A percentile compares a stretch with the other conserved stretches of the same genome.
Evolutionary conservation across 176 grass and related monocot species (phyloP).

Genomic region (Elymus sibiricus): DNA sequence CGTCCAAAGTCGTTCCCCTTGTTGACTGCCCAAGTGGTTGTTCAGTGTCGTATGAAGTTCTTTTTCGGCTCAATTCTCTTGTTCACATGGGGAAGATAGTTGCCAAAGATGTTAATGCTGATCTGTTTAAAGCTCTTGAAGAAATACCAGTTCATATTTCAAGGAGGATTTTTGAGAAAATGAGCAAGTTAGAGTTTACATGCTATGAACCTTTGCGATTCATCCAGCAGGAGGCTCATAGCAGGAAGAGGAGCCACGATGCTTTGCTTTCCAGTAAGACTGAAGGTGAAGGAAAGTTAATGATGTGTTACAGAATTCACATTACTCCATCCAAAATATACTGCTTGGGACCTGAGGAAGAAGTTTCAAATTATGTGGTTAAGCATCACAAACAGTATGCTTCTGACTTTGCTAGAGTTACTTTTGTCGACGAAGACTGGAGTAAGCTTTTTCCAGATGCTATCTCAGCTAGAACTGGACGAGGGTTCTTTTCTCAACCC

Average conservation of each 20-base stretch:
- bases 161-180: conserved; percentile 72
- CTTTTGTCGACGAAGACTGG: conserved; percentile 98
- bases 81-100: conserved; percentile 87
- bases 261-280: conserved; percentile 30
- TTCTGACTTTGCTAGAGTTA: conserved; percentile 91
- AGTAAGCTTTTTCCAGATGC: conserved; percentile 73
- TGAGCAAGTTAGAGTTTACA: conserved; percentile 67
- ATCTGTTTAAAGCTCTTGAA: conserved; percentile 71
- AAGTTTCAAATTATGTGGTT: conserved; percentile 92
- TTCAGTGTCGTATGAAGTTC: conserved; percentile 73
- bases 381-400: conserved; percentile 55
- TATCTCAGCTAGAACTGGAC: conserved; percentile 66
- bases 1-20: conserved; percentile 65
- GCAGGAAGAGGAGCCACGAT: conserved; percentile 27
- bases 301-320: conserved; percentile 79
- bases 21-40: conserved; percentile 57
- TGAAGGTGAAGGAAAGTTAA: conserved; percentile 45
- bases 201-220: conserved; percentile 84
- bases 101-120: conserved; percentile 50
- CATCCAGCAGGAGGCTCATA: conserved; percentile 52
- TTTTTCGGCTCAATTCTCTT: conserved; percentile 88
- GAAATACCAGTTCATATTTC: conserved; percentile 46
- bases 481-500: conserved; percentile 60
- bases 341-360: conserved; percentile 81
- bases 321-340: conserved; percentile 90